Evolutionary conservation across 306 rosid genomes (phyloP).

Genomic region (Acacia crassicarpa): DNA sequence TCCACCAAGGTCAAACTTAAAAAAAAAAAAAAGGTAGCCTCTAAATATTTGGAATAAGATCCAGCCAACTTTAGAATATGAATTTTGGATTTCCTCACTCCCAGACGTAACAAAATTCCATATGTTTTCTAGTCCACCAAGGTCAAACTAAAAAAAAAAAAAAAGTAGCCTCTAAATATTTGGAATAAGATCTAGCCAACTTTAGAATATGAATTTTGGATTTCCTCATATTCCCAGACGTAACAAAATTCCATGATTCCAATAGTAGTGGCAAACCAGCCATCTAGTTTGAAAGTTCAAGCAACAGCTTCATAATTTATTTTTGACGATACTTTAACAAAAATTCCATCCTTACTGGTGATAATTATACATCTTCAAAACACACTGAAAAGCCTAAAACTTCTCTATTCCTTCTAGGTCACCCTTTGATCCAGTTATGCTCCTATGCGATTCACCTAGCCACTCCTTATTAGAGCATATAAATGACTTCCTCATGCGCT

Average conservation of each 20-base stretch:
- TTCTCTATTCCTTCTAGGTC: not conserved
- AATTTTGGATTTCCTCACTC: constrained; percentile 10
- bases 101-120: not conserved
- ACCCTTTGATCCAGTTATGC: not conserved
- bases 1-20: constrained; percentile 10
- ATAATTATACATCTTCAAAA: constrained; percentile 2
- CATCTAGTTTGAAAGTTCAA: constrained; percentile 10
- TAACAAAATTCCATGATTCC: constrained; percentile 1
- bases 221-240: constrained; percentile 1
- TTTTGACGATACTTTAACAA: not conserved
- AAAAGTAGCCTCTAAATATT: not conserved
- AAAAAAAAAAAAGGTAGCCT: not conserved
- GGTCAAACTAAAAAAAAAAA: not conserved
- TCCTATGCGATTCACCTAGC: not conserved
- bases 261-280: not conserved
- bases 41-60: constrained; percentile 6
- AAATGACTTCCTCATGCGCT: not conserved
- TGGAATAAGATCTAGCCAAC: not conserved
- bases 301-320: not conserved
- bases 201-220: not conserved
- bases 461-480: not conserved
- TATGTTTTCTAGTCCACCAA: not conserved
- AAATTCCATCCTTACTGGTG: not conserved
- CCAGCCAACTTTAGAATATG: not conserved
- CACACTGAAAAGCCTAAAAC: not conserved